Base-by-base conservation (phyloP, 2,329 filamentous ascomycete genomes). In the Fusarium sp. region DNA sequence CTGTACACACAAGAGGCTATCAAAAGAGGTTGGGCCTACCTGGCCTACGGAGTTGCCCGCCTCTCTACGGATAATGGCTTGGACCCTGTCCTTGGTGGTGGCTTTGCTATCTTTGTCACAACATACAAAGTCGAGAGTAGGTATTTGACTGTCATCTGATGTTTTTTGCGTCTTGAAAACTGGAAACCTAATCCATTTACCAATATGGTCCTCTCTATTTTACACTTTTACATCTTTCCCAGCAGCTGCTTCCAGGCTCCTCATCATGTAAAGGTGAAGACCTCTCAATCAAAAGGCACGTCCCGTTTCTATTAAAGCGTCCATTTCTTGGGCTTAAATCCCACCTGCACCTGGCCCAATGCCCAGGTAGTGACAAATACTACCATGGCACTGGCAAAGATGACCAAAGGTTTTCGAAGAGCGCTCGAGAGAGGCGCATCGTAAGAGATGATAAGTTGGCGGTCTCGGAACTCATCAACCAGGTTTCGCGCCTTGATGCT, bases 401-500 rank as follows among this genome's bases (percentile, higher is more conserved):
- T 89, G 30, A 96, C 90, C 26, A 97, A 75, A 2, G 96, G 96
- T 86, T 99, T 99, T 79, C 95, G 91, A 78, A 98, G 89, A 44
- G 89, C 90, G 34, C 94, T 92, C 6, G 88, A 80, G 75, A 92
- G 87, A 4, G 95, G 90, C 80, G 96, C 94, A 73, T 98, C 93
- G 82, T 99, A 99, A 5, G 93, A 92, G 60, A 98, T 93, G 77
- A 98, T 86, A 28, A 98, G 83, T 74, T 96, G 91, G 38, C 93
- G 91, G 79, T 95, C 94, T 61, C 95, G 89, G 79, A 95, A 90
- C 76, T 98, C 96, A 77, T 99, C 96, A 3, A 97, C 94, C 59
- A 98, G 86, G 82, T 98, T 98, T 77, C 91, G 88, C 13, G 94
- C 94, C 70, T 92, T 93, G 78, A 99, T 87, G 57, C 89, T 92